Evolutionary conservation across 2,329 filamentous ascomycete genomes (phyloP).

Genomic region (Raffaelea deltoideospora): DNA sequence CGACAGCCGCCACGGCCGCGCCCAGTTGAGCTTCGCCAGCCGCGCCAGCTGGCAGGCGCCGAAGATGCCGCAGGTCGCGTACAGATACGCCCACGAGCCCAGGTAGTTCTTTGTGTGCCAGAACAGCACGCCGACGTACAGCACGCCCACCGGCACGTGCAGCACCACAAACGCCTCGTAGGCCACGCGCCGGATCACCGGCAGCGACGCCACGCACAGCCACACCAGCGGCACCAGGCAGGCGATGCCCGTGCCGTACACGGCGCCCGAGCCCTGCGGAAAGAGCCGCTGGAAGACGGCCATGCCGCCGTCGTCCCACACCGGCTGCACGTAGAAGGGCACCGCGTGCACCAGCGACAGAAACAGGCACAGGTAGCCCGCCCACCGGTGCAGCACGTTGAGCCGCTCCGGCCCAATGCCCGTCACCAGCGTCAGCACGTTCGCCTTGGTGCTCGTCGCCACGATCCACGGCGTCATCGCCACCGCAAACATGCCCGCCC

Average conservation of each 20-base stretch:
- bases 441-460: constrained; percentile 80
- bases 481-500: constrained; percentile 82
- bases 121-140: constrained; percentile 75
- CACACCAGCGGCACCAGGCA: constrained; percentile 68
- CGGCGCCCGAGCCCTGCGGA: constrained; percentile 44
- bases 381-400: constrained; percentile 88
- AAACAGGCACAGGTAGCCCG: constrained; percentile 72
- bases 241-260: constrained; percentile 76
- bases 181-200: constrained; percentile 57
- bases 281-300: constrained; percentile 57
- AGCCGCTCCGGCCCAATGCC: constrained; percentile 85
- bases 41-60: constrained; percentile 56
- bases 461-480: constrained; percentile 89
- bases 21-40: constrained; percentile 81
- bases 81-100: constrained; percentile 80
- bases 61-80: constrained; percentile 68
- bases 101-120: constrained; percentile 95
- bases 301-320: constrained; percentile 67
- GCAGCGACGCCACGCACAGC: constrained; percentile 73
- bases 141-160: constrained; percentile 66
- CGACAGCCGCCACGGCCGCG: constrained; percentile 61
- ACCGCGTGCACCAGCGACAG: constrained; percentile 71
- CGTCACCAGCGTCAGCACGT: constrained; percentile 67
- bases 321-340: constrained; percentile 79
- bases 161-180: constrained; percentile 78